Evolutionary conservation across 208 protist genomes (phyloP).

Genomic region (Herpetomonas tarakana): DNA sequence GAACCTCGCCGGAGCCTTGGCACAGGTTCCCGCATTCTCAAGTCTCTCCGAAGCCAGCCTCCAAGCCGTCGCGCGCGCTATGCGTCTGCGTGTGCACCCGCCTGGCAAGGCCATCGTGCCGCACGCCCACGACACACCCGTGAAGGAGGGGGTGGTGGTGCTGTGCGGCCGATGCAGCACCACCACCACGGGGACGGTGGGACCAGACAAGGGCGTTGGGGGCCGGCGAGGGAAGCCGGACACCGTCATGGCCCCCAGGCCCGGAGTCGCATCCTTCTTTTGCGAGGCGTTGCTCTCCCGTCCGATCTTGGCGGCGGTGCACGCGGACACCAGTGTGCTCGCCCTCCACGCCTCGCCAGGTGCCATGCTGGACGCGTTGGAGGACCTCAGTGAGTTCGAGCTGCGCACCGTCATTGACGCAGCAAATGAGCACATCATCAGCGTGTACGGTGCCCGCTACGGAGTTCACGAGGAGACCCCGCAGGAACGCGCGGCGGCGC

Average conservation of each 20-base stretch:
- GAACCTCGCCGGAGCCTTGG: constrained; percentile 19
- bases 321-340: constrained; percentile 23
- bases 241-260: background rate
- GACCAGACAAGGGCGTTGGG: constrained; percentile 3
- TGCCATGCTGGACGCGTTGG: constrained; percentile 15
- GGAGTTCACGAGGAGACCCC: constrained; percentile 9
- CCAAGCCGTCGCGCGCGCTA: constrained; percentile 17
- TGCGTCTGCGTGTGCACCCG: constrained; percentile 35
- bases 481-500: constrained; percentile 32
- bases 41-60: constrained; percentile 26
- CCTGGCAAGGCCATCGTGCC: constrained; percentile 31
- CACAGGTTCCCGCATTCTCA: constrained; percentile 34
- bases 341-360: constrained; percentile 14
- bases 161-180: constrained; percentile 13
- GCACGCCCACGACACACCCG: constrained; percentile 11
- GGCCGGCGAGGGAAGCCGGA: background rate
- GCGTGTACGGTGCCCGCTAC: constrained; percentile 15
- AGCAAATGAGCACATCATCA: constrained; percentile 29
- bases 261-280: constrained; percentile 23
- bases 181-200: background rate
- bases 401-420: constrained; percentile 21
- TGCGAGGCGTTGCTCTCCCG: constrained; percentile 25
- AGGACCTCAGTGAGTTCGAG: constrained; percentile 12
- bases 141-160: constrained; percentile 27
- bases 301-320: constrained; percentile 9